phyloP scores from a whole-genome alignment of 148 eudicot species.

The Polygonum aviculare region DNA sequence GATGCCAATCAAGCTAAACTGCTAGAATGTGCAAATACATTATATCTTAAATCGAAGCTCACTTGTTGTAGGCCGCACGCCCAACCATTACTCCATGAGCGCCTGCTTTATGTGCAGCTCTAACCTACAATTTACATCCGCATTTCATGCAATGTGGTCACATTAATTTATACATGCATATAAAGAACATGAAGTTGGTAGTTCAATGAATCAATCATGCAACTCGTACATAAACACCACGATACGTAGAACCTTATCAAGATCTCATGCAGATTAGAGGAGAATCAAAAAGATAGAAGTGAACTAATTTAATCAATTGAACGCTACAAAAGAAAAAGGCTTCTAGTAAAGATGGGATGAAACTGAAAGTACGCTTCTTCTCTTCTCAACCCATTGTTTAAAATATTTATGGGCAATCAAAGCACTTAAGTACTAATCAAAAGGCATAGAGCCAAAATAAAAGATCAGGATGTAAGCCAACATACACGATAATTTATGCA shows the following conservation, averaged over 20 bases:
- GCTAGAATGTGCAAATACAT: background rate
- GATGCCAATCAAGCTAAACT: background rate
- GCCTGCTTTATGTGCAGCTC: conserved; percentile 66
- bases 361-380: background rate
- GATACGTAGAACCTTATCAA: background rate
- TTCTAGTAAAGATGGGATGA: background rate
- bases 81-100: conserved; percentile 98
- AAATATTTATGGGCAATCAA: background rate
- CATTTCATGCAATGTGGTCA: background rate
- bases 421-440: too few relatives aligned
- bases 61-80: conserved; percentile 79
- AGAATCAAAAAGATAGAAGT: background rate
- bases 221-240: background rate
- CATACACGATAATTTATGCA: too few relatives aligned
- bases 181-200: background rate
- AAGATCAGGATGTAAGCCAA: too few relatives aligned
- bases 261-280: background rate
- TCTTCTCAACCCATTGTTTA: background rate
- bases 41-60: background rate
- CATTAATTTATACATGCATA: background rate
- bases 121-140: conserved; percentile 40
- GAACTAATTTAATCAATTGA: background rate
- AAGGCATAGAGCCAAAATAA: too few relatives aligned
- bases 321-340: background rate
- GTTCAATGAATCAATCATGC: background rate